These are phyloP conservation scores for Akanthomyces dipterigenus DNA, from an alignment of 2,329 filamentous ascomycete species.

Conservation along the genomic window DNA sequence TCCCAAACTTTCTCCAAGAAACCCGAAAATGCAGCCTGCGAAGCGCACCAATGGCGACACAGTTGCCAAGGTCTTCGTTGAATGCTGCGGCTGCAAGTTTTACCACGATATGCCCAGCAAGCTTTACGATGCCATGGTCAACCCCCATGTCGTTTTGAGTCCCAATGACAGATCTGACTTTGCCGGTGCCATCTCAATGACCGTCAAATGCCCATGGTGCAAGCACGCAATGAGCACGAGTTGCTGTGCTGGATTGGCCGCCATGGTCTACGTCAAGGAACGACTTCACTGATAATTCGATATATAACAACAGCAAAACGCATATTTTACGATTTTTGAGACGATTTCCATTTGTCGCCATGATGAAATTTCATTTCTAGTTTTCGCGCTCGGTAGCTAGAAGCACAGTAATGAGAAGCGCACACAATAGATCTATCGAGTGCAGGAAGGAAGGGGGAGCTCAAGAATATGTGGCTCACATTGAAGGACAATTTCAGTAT, in stretches of 20 bases:
- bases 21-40: conserved; percentile 12
- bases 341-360: conserved; percentile 6
- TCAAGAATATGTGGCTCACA: not conserved
- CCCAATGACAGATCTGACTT: conserved; percentile 43
- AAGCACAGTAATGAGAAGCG: conserved; percentile 1
- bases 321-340: conserved; percentile 1
- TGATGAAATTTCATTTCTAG: not conserved
- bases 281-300: conserved; percentile 40
- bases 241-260: conserved; percentile 64
- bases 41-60: conserved; percentile 27
- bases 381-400: not conserved
- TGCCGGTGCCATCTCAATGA: conserved; percentile 51
- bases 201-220: conserved; percentile 66
- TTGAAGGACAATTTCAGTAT: not conserved
- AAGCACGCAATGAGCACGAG: conserved; percentile 60
- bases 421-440: not conserved
- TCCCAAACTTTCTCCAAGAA: not conserved
- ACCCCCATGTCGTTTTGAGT: conserved; percentile 47
- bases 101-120: conserved; percentile 60
- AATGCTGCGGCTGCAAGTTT: conserved; percentile 58
- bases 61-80: conserved; percentile 56
- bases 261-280: conserved; percentile 60
- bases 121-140: conserved; percentile 58
- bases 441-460: not conserved
- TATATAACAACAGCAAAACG: not conserved